Evolutionary conservation across 352 stramenopile genomes (phyloP), one percentile per base, ranked within the genome.

Genomic region (Globisporangium abappressorium): DNA sequence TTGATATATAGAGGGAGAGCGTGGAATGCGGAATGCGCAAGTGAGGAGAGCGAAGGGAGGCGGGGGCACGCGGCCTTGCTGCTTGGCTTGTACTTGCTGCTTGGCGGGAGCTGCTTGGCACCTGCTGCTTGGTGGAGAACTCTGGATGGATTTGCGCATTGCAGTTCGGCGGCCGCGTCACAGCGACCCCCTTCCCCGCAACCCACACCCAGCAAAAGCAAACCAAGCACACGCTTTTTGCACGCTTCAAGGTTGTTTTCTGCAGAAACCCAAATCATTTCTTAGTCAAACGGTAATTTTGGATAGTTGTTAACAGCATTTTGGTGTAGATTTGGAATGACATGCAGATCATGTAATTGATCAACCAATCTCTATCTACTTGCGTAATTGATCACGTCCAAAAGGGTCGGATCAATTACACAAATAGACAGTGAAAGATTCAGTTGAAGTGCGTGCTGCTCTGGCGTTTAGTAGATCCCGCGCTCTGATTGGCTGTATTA

Each of bases 361-460:
- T 18, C 36, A 47, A n/a, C 18, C 14, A 20, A 47, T 6, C 18
- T 12, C 36, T 43, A 12, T 18, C 14, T 47, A 47, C 14, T 47
- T 47, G 14, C 18, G 38, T 47, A 47, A n/a, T 47, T 47, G 38
- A n/a, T 47, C 38, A 47, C 38, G 18, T 20, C 15, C 38, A 47
- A 47, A 47, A n/a, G 14, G 38, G 1, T 43, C 3, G 9, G 33
- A 36, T 11, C 33, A 36, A 36, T 36, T 36, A 36, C 33, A 36
- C 33, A 36, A 36, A 36, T 36, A 36, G 33, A 36, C 33, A 36
- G 36, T 43, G 43, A 68, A 62, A 68, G 62, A 68, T 68, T 68
- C 62, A 62, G 51, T 68, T 68, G 63, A 68, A 68, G 63, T 68
- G 62, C 43, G 49, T 57, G 61, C 61, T 54, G 18, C 4, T 47